phyloP scores from a whole-genome alignment of 2,329 filamentous ascomycete genomes.

The Cladobotryum mycophilum region DNA sequence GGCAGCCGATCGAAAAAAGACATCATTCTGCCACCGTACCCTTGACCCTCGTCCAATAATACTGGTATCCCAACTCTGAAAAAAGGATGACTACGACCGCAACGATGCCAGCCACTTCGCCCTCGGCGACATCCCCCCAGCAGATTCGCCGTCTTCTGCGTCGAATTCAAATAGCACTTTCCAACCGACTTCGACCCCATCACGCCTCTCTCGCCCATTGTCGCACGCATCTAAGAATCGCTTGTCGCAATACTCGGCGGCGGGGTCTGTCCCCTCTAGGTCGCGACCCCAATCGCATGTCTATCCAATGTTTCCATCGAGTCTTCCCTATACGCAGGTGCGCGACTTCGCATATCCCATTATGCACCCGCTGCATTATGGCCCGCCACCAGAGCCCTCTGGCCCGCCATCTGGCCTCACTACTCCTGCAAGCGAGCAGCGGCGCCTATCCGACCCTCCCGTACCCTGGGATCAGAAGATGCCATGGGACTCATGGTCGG shows the following conservation, averaged over 20 bases:
- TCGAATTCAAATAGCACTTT: conserved; percentile 48
- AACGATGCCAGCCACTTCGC: conserved; percentile 52
- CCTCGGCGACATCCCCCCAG: conserved; percentile 47
- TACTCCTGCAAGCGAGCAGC: conserved; percentile 76
- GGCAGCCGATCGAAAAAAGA: background rate
- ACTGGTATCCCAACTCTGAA: conserved; percentile 1
- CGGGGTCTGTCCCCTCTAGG: conserved; percentile 58
- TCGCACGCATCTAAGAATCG: conserved; percentile 76
- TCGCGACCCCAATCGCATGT: conserved; percentile 77
- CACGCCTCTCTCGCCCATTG: conserved; percentile 56
- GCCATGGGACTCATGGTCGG: conserved; percentile 51
- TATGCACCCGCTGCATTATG: conserved; percentile 85
- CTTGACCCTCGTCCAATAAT: no score
- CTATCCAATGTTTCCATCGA: conserved; percentile 79
- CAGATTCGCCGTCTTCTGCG: conserved; percentile 34
- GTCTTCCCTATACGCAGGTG: conserved; percentile 79
- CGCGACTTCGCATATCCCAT: conserved; percentile 91
- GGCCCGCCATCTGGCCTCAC: conserved; percentile 68
- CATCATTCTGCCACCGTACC: background rate
- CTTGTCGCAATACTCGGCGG: conserved; percentile 72
- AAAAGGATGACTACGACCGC: conserved; percentile 36
- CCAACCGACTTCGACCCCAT: conserved; percentile 50
- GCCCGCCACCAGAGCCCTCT: conserved; percentile 71
- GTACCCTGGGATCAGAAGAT: conserved; percentile 66
- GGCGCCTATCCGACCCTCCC: conserved; percentile 78